Evolutionary conservation across 2,329 filamentous ascomycete species (phyloP).

Genomic region (Arthrobotrys sphaeroides): DNA sequence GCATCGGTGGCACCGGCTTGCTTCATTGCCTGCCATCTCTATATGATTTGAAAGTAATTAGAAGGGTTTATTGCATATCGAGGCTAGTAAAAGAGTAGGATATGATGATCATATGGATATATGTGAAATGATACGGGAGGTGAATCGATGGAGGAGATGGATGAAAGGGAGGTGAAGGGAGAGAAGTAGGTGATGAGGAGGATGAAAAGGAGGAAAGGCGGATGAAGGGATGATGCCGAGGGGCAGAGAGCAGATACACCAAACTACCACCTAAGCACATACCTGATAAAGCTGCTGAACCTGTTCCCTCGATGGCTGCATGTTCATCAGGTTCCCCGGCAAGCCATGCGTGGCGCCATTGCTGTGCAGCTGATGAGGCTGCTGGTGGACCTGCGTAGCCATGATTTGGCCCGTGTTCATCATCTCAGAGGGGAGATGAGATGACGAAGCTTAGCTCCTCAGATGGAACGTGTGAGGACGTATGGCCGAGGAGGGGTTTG

Average conservation of each 20-base stretch:
- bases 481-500: neutral
- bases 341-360: conserved; percentile 25
- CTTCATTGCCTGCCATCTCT: conserved; percentile 94
- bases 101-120: no score
- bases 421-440: conserved; percentile 15
- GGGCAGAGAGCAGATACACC: neutral
- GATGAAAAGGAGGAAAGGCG: neutral
- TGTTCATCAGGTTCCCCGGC: conserved; percentile 8
- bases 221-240: neutral
- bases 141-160: no score
- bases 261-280: neutral
- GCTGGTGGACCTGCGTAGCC: conserved; percentile 43
- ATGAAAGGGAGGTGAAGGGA: no score
- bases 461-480: neutral
- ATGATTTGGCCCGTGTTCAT: conserved; percentile 51
- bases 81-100: no score
- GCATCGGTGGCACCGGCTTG: conserved; percentile 79
- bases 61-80: neutral
- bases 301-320: conserved; percentile 46
- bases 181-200: neutral
- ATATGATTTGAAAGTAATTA: conserved; percentile 12
- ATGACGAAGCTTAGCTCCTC: neutral
- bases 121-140: no score
- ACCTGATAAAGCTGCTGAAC: conserved; percentile 42
- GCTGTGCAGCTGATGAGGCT: conserved; percentile 45